Base-by-base conservation (phyloP, 23 red algal species). In the Gracilaria caudata region DNA sequence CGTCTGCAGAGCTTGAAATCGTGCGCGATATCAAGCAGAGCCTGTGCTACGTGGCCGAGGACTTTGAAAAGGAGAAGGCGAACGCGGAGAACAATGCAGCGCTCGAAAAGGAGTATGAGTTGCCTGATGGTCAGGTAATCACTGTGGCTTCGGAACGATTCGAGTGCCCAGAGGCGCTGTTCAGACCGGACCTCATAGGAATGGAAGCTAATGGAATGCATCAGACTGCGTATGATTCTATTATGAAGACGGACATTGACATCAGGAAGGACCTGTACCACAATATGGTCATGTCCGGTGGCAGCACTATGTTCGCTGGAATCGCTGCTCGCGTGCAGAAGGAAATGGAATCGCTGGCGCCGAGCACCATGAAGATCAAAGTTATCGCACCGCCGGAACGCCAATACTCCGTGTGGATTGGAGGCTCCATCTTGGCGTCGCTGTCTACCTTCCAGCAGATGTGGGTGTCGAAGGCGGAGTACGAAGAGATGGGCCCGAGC, bases 1-100 rank as follows among this genome's bases (percentile, higher is more conserved):
- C 97, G 9, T 95, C 97, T 38, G 97, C 97, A 9, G 97, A 99
- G 80, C 86, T 94, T 51, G 97, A 99, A 59, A 99, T 99, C 68
- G 97, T 99, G 43, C 93, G 97, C 24, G 97, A 99, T 84, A 99
- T 99, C 55, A 99, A 99, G 86, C 92, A 99, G 78, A 83, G 90
- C 78, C 84, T 94, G 17, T 95, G 89, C 77, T 99, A 91, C 71
- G 93, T 99, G 33, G 97, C 97, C 21, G 88, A 95, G 44, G 94
- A 99, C 77, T 99, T 93, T 68, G 97, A 99, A 8, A 82, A 80
- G 78, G 97, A 99, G 68, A 73, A 90, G 25, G 68, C 83, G n/a
- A 80, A 84, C 29, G 81, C 93, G 12, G 44, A 78, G 35, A 80
- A 51, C 39, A 92, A 99, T 39, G 68, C 88, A 1, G 60, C 92